Base-by-base conservation (phyloP, 2,329 filamentous ascomycete species). In the Penicillium rolfsii region DNA sequence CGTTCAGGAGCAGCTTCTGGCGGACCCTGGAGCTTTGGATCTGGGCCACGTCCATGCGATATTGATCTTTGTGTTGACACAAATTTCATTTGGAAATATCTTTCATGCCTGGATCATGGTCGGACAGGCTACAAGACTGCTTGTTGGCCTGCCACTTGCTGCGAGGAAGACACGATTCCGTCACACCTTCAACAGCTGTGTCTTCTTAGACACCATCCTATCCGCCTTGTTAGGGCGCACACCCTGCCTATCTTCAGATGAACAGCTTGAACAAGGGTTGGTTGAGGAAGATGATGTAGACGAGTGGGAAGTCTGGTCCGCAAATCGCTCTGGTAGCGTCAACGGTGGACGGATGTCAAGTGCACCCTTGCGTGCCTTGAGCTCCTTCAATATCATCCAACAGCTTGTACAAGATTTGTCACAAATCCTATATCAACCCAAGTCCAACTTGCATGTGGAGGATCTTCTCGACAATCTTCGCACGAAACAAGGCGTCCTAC, bases 11-110 rank as follows among this genome's bases (percentile, higher is more conserved):
- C 59, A 58, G 28, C 28, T 55, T 22, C 46, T 63, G 22, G 16
- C 45, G 60, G 4, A 78, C 84, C 55, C 30, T 8, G 82, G 82
- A 12, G 78, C 82, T 2, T 12, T 66, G 26, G 72, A 83, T 28
- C 64, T 81, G 8, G 78, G 79, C 14, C 82, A 84, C 64, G 73
- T 82, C 14, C 80, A 82, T 64, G 81, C 82, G 0, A 71, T 86
- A 2, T 69, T 88, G 0, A 75, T 87, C 0, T 79, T 91, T 2
- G 79, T 84, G 1, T 73, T 91, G 3, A 74, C 87, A 16, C 84
- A 87, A 41, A 74, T 91, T 6, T 83, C 82, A 0, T 80, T 80
- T 33, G 80, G 81, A 5, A 79, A 83, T 7, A 76, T 79, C 4
- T 77, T 78, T 12, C 73, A 82, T 3, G 87, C 89, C 1, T 90